Base-by-base conservation (phyloP, 495 filamentous ascomycete genomes). In the Hypoxylon lenormandii region DNA sequence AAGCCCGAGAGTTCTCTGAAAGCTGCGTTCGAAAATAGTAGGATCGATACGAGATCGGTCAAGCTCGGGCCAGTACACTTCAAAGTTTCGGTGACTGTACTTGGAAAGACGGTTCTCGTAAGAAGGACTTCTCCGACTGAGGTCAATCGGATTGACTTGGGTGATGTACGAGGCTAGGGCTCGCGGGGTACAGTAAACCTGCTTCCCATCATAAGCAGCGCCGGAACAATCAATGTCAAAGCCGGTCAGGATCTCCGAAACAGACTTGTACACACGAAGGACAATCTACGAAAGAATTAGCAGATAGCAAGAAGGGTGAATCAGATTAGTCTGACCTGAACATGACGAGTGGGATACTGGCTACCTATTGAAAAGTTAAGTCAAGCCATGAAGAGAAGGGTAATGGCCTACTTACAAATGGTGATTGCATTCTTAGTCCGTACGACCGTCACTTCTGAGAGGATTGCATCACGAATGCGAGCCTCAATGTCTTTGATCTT, bases 31-130 rank as follows among this genome's bases (percentile, higher is more conserved):
- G 60, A 90, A 96, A 55, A 96, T 93, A 2, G 91, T 92, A 7
- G 92, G 92, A 69, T 96, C 92, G 48, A 96, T 81, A 8, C 84
- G 84, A 3, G 85, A 84, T 18, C 92, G 85, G 55, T 94, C 90
- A 19, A 96, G 80, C 21, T 85, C 80, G 0, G 86, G 80, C 87
- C 90, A 94, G 74, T 90, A 91, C 3, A 94, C 84, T 72, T 96
- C 92, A 57, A 96, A 96, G 2, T 91, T 90, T 11, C 91, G 82
- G 72, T 89, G 91, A 19, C 88, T 90, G 76, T 94, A 96, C 75
- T 96, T 96, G 3, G 90, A 92, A n/a, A 96, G 82, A 7, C 92
- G 89, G 64, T 90, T 94, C 70, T 96, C 92, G 71, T 94, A 96
- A 0, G 91, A 93, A 0, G 92, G 91, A 10, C 90, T 93, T 12